Base-by-base conservation (phyloP, 352 stramenopile genomes). In the Phytophthora sp. region DNA sequence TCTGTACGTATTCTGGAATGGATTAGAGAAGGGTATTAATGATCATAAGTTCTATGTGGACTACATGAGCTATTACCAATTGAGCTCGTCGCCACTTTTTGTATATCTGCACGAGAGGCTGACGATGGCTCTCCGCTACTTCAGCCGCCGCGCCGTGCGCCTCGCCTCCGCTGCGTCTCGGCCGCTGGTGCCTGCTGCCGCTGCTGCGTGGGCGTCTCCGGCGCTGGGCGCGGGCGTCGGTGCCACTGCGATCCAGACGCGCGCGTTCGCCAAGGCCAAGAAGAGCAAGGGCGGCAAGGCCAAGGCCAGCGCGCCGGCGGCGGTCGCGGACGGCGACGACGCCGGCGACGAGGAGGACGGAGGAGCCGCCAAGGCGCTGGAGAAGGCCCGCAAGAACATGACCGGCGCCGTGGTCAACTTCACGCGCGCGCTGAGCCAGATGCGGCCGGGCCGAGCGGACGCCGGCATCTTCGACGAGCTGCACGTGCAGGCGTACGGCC, bases 381-480 rank as follows among this genome's bases (percentile, higher is more conserved):
- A 76, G 5, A 89, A 84, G 65, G 82, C 82, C 38, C 82, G 75
- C 31, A 95, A 91, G 67, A 91, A 91, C 67, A 95, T 95, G 87
- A 68, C 76, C 15, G 87, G 87, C 27, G 87, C 77, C 6, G 80
- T 95, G 37, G 67, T 89, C 21, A 90, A 84, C 67, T 91, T 92
- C 66, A 92, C 76, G 55, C 85, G 84, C 31, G 62, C 75, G 52
- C 65, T 95, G 38, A 74, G 60, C 39, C 82, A 92, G 65, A 95
- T 95, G 84, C 87, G 87, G 4, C 84, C 87, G 10, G 84, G 87
- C 34, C 82, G 83, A 42, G 84, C 87, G 15, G 84, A 95, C 54
- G 87, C 82, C 23, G 84, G 87, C 23, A 89, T 93, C 68, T 92
- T 95, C 38, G 87, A 95, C 55, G 77, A 87, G 48, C 74, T 95